A percentile compares a stretch with the other conserved stretches of the same genome.
These are phyloP conservation scores for Trichoderma afroharzianum DNA, from an alignment of 2,329 filamentous ascomycete genomes.

Conservation along the genomic window DNA sequence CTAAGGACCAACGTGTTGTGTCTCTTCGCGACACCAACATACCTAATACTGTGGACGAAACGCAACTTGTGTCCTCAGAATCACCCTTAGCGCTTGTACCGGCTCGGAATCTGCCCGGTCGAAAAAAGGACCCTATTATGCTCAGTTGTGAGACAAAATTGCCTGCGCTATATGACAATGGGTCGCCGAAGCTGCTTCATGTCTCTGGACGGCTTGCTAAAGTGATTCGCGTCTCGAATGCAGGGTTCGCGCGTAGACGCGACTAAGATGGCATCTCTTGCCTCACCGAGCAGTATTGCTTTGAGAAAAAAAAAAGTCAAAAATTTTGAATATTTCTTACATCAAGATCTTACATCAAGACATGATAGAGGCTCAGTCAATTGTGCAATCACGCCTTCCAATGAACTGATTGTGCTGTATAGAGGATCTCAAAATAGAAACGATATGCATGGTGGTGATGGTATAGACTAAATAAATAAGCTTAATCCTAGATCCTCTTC, in stretches of 20 bases:
- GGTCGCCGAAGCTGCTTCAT: not conserved
- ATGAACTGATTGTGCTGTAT: too few relatives aligned
- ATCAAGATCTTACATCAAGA: not conserved
- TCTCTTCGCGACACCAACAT: not conserved
- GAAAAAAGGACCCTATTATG: not conserved
- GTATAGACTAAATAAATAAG: not conserved
- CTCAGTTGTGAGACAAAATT: not conserved
- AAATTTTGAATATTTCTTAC: not conserved
- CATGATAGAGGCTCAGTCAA: not conserved
- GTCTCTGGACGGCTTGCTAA: not conserved
- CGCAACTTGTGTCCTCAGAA: not conserved
- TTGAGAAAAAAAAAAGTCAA: too few relatives aligned
- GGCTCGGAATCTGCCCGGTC: not conserved
- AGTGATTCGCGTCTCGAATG: slow-evolving; percentile 4
- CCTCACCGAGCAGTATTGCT: not conserved
- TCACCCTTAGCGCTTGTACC: not conserved
- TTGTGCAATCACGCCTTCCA: not conserved
- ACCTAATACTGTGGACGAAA: not conserved
- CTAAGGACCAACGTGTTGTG: not conserved
- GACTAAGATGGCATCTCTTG: not conserved
- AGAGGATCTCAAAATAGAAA: not conserved
- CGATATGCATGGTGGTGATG: not conserved
- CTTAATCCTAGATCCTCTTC: not conserved
- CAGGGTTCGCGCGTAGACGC: not conserved
- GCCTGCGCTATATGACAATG: not conserved